Percentiles rank a stretch among this genome's conserved stretches.
Evolutionary conservation across 805 yeast genomes (phyloP).

Genomic region (Ogataea siamensis): DNA sequence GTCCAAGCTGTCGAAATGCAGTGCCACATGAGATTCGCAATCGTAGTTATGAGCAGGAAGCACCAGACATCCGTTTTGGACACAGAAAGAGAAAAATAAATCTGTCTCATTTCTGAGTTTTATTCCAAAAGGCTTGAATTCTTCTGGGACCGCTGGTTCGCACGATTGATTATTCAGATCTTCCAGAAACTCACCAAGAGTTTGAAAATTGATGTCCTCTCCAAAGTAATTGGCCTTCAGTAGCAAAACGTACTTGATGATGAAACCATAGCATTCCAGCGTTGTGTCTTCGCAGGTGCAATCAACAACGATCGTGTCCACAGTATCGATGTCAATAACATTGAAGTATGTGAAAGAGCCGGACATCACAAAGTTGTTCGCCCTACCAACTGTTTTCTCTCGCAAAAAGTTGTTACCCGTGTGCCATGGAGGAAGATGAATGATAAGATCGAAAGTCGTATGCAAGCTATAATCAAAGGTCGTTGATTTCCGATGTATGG

Average conservation of each 20-base stretch:
- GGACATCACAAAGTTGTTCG: constrained; percentile 54
- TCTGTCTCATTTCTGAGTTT: constrained; percentile 74
- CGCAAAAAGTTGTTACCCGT: constrained; percentile 72
- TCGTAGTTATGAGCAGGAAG: constrained; percentile 75
- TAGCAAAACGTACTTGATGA: constrained; percentile 69
- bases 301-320: constrained; percentile 66
- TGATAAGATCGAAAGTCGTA: constrained; percentile 62
- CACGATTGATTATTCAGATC: constrained; percentile 11
- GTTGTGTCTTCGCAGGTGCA: constrained; percentile 66
- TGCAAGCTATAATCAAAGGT: constrained; percentile 47
- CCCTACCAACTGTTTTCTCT: constrained; percentile 62
- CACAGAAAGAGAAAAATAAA: constrained; percentile 67
- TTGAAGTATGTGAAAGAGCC: constrained; percentile 68
- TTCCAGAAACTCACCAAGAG: constrained; percentile 75
- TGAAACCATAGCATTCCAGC: constrained; percentile 73
- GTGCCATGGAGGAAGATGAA: constrained; percentile 91
- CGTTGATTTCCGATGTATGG: constrained; percentile 49
- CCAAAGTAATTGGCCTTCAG: constrained; percentile 91
- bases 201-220: constrained; percentile 74
- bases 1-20: constrained; percentile 63
- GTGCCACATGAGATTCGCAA: constrained; percentile 52
- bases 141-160: not conserved
- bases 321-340: constrained; percentile 59
- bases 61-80: constrained; percentile 65
- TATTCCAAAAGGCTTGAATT: constrained; percentile 21